Evolutionary conservation across 345 rosid genomes (phyloP).

Genomic region (Noccaea caerulescens): DNA sequence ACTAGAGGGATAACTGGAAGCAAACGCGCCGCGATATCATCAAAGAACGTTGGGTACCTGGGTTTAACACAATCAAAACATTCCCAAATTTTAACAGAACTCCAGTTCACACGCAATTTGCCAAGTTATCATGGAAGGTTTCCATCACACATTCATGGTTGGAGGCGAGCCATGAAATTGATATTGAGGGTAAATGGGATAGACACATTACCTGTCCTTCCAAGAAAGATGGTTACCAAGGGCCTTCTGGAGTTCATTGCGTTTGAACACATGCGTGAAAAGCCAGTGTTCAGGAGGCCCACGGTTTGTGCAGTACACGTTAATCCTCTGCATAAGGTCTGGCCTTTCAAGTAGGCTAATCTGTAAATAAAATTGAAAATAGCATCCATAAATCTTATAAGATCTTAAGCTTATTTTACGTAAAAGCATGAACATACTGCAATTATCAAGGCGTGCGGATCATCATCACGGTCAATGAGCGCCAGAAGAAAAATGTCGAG

Average conservation of each 20-base stretch:
- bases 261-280: slow-evolving; percentile 72
- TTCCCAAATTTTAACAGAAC: slow-evolving; percentile 19
- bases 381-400: not conserved
- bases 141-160: slow-evolving; percentile 13
- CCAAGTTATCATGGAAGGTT: slow-evolving; percentile 22
- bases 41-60: slow-evolving; percentile 97
- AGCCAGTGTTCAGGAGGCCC: slow-evolving; percentile 92
- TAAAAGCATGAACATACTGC: slow-evolving; percentile 59
- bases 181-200: slow-evolving; percentile 10
- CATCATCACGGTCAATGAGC: slow-evolving; percentile 93
- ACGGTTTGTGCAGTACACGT: slow-evolving; percentile 62
- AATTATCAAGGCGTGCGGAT: slow-evolving; percentile 86
- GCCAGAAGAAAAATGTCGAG: slow-evolving; percentile 92
- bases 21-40: slow-evolving; percentile 88
- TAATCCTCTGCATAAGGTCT: slow-evolving; percentile 79
- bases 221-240: slow-evolving; percentile 99
- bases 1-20: slow-evolving; percentile 93
- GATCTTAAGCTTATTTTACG: slow-evolving; percentile 4
- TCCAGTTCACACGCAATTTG: slow-evolving; percentile 19
- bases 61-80: slow-evolving; percentile 29
- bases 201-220: slow-evolving; percentile 79
- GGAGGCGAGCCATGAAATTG: slow-evolving; percentile 20
- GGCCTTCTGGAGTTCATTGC: slow-evolving; percentile 83
- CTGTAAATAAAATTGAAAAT: not conserved
- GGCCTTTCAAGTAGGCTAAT: slow-evolving; percentile 63